phyloP scores from a whole-genome alignment of 1,284 basidiomycete genomes.

The Malassezia equina region DNA sequence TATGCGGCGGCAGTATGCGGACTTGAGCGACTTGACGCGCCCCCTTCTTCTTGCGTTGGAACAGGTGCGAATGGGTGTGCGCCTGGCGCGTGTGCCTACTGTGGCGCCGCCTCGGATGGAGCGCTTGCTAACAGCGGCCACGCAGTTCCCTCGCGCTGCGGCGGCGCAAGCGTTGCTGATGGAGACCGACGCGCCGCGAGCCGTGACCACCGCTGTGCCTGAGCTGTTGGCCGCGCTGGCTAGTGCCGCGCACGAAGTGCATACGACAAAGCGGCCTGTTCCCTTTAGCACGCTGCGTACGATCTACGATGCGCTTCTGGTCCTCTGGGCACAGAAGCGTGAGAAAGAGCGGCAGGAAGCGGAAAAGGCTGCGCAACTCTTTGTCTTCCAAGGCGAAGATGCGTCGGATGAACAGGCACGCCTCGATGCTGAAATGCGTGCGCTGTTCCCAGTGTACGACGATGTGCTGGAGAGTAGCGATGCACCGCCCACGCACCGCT shows the following conservation, averaged over 20 bases:
- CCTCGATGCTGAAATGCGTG: constrained; percentile 66
- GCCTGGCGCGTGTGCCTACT: constrained; percentile 48
- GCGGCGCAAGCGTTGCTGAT: background rate
- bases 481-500: background rate
- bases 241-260: constrained; percentile 53
- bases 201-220: constrained; percentile 4
- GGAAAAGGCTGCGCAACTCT: constrained; percentile 64
- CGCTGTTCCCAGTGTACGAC: constrained; percentile 74
- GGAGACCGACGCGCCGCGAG: background rate
- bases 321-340: constrained; percentile 73
- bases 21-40: constrained; percentile 60
- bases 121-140: background rate
- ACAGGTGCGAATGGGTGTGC: constrained; percentile 66
- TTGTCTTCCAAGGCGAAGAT: constrained; percentile 60
- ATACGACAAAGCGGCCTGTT: constrained; percentile 16
- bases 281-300: background rate
- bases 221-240: constrained; percentile 47
- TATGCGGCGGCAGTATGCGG: constrained; percentile 49
- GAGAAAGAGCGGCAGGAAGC: constrained; percentile 61
- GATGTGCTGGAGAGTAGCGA: constrained; percentile 49
- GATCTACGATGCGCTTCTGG: constrained; percentile 63
- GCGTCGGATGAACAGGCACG: constrained; percentile 60
- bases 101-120: background rate
- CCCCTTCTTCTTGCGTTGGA: constrained; percentile 60
- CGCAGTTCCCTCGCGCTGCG: constrained; percentile 1